These are phyloP conservation scores for Pseudognaphalium luteoalbum DNA, from an alignment of 129 eudicot species.

Conservation along the genomic window DNA sequence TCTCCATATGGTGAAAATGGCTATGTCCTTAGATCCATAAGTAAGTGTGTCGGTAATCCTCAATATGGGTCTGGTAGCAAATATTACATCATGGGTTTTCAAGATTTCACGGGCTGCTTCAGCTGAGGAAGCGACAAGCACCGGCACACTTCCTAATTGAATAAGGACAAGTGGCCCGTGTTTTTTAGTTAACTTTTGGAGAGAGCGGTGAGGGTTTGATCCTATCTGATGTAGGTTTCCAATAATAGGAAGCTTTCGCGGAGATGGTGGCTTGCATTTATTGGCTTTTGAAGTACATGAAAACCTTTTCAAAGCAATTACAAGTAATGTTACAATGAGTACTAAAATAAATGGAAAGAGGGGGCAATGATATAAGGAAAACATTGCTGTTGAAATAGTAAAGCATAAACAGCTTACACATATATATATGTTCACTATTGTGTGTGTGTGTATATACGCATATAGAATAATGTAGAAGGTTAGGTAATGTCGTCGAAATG, in stretches of 20 bases:
- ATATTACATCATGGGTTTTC: conserved; percentile 43
- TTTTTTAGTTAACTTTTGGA: conserved; percentile 27
- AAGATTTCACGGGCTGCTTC: conserved; percentile 37
- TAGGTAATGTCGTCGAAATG: too few species aligned
- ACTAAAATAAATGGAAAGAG: not conserved
- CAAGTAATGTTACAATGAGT: not conserved
- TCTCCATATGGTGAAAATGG: conserved; percentile 38
- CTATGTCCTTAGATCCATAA: conserved; percentile 37
- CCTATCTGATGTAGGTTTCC: conserved; percentile 55
- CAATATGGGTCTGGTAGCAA: conserved; percentile 35
- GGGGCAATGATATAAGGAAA: not conserved
- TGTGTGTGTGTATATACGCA: not conserved
- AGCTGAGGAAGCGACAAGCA: conserved; percentile 40
- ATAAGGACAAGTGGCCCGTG: conserved; percentile 43
- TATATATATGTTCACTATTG: too few species aligned
- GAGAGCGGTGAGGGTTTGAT: conserved; percentile 39
- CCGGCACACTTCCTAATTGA: conserved; percentile 43
- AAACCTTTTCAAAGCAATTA: conserved; percentile 16
- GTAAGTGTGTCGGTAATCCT: conserved; percentile 16
- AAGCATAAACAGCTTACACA: too few species aligned
- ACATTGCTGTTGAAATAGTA: not conserved
- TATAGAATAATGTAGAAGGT: too few species aligned
- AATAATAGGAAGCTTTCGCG: conserved; percentile 47
- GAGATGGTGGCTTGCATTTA: conserved; percentile 44
- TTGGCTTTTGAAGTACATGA: not conserved